phyloP scores from a whole-genome alignment of 352 stramenopile genomes.

The Globisporangium iwayamae region DNA sequence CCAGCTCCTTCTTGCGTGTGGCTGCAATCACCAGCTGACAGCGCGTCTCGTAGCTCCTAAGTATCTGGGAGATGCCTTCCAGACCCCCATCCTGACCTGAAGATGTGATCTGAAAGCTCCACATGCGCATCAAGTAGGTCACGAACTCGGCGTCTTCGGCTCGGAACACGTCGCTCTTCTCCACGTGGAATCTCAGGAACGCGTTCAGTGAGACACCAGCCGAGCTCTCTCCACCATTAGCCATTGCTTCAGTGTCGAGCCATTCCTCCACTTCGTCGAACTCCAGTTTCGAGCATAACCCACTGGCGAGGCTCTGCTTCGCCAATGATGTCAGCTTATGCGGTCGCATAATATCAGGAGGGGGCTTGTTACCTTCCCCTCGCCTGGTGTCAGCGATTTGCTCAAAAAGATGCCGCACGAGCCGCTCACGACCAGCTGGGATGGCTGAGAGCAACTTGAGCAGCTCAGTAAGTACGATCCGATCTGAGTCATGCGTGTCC shows the following conservation, averaged over 20 bases:
- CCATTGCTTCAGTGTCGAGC: slow-evolving; percentile 15
- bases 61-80: slow-evolving; percentile 16
- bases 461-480: slow-evolving; percentile 29
- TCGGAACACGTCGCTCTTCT: slow-evolving; percentile 41
- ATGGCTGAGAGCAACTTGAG: slow-evolving; percentile 36
- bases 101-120: slow-evolving; percentile 34
- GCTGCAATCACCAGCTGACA: slow-evolving; percentile 19
- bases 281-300: slow-evolving; percentile 31
- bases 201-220: slow-evolving; percentile 25
- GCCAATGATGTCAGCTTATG: slow-evolving; percentile 43
- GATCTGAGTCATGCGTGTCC: slow-evolving; percentile 16
- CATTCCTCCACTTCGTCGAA: slow-evolving; percentile 29
- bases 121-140: slow-evolving; percentile 55
- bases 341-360: slow-evolving; percentile 40
- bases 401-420: slow-evolving; percentile 52
- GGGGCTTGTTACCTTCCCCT: slow-evolving; percentile 36
- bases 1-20: slow-evolving; percentile 23
- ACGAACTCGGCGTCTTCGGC: slow-evolving; percentile 63
- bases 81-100: not conserved
- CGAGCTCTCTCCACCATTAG: not conserved
- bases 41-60: slow-evolving; percentile 29
- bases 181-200: slow-evolving; percentile 47
- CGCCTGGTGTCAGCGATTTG: slow-evolving; percentile 46
- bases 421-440: slow-evolving; percentile 28
- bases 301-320: slow-evolving; percentile 42